These are phyloP conservation scores for Dissophora globulifera DNA, from an alignment of 192 early-diverging fungal species.

Conservation along the genomic window DNA sequence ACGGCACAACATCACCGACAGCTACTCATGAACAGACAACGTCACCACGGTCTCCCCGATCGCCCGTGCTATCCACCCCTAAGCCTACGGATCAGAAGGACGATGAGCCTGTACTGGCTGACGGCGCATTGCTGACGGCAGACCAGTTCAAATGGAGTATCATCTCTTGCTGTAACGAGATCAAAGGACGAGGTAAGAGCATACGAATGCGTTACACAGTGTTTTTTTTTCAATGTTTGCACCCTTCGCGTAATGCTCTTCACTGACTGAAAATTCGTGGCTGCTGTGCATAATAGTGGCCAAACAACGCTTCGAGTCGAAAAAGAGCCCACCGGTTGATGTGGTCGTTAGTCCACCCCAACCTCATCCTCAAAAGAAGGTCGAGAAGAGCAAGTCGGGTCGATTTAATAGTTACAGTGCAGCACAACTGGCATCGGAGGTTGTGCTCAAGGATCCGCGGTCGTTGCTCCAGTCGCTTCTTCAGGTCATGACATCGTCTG, in stretches of 20 bases:
- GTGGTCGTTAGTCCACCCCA: background rate
- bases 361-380: background rate
- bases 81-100: background rate
- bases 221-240: background rate
- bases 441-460: background rate
- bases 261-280: too few species aligned
- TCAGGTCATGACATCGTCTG: conserved; percentile 1
- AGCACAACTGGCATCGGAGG: background rate
- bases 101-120: background rate
- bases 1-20: conserved; percentile 1
- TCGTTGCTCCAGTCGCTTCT: background rate
- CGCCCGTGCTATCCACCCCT: background rate
- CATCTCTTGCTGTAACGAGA: conserved; percentile 32
- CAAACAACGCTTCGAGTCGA: background rate
- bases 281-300: background rate
- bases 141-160: conserved; percentile 48
- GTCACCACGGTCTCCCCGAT: conserved; percentile 3
- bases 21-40: background rate
- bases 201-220: background rate
- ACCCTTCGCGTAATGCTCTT: too few species aligned
- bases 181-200: conserved; percentile 38
- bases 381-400: conserved; percentile 3
- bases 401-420: background rate
- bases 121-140: conserved; percentile 4
- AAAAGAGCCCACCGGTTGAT: background rate